A percentile compares a stretch with the other conserved stretches of the same genome.
Evolutionary conservation across 129 eudicot species (phyloP).

Genomic region (Saposhnikovia divaricata): DNA sequence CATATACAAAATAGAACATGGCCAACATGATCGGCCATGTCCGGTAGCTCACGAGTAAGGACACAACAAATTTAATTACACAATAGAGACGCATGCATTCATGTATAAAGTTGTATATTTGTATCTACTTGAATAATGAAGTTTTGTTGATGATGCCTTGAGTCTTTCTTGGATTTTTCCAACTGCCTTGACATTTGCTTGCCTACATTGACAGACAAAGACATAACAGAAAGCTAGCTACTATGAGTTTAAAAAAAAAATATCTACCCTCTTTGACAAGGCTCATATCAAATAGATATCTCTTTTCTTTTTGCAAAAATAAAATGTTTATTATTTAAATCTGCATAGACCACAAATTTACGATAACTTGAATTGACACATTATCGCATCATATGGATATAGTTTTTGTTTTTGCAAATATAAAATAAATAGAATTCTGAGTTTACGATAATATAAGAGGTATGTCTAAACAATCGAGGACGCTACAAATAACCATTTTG

Average conservation of each 20-base stretch:
- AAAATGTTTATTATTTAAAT: too few relatives aligned
- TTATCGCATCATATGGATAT: too few relatives aligned
- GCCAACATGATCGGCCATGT: conserved; percentile 3
- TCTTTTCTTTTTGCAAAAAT: too few relatives aligned
- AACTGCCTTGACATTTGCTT: not conserved
- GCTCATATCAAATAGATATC: too few relatives aligned
- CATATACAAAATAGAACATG: not conserved
- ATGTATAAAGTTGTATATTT: conserved; percentile 3
- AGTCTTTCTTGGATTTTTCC: not conserved
- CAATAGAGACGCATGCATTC: conserved; percentile 5
- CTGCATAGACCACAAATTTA: too few relatives aligned
- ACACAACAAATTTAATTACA: not conserved
- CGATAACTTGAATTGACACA: too few relatives aligned
- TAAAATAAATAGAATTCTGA: too few relatives aligned
- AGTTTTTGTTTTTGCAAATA: too few relatives aligned
- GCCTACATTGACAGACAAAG: not conserved
- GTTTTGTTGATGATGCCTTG: not conserved
- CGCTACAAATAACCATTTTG: too few relatives aligned
- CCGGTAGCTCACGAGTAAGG: conserved; percentile 4
- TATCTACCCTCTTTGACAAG: too few relatives aligned
- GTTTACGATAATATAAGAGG: too few relatives aligned
- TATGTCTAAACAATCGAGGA: too few relatives aligned
- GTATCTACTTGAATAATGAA: not conserved
- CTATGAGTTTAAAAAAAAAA: not conserved
- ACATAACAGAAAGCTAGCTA: not conserved